Conservation (phyloP, 306 rosid genomes). For the Nissolia schottii region DNA sequence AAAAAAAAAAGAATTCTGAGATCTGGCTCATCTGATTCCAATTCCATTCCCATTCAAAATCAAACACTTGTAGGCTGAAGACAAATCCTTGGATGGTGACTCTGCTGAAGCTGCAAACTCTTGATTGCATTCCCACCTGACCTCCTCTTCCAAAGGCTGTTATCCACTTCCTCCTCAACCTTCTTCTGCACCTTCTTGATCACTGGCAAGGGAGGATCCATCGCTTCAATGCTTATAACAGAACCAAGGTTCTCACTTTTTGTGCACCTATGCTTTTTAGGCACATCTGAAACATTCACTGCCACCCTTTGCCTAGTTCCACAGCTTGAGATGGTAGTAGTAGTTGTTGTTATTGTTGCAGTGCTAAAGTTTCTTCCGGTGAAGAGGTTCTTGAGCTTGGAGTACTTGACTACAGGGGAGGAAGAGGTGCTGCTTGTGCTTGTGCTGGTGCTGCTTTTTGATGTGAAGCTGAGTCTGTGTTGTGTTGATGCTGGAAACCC, state of each 20-base stretch:
- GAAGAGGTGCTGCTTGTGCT: constrained; percentile 1
- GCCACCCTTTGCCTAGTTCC: constrained; percentile 25
- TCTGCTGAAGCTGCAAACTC: constrained; percentile 59
- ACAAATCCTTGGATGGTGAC: constrained; percentile 38
- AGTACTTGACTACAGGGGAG: constrained; percentile 42
- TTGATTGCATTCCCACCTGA: constrained; percentile 45
- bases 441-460: constrained; percentile 15
- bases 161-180: constrained; percentile 17
- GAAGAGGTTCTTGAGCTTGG: constrained; percentile 71
- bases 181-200: constrained; percentile 31
- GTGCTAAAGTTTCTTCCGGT: constrained; percentile 48
- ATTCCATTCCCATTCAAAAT: background rate
- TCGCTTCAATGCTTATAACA: constrained; percentile 34
- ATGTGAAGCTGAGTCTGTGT: constrained; percentile 27
- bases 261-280: background rate
- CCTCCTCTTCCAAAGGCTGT: constrained; percentile 77
- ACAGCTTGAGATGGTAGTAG: background rate
- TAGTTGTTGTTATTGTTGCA: constrained; percentile 26
- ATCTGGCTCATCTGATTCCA: constrained; percentile 13
- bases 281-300: background rate
- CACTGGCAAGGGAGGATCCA: constrained; percentile 84
- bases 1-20: background rate
- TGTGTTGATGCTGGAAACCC: constrained; percentile 43
- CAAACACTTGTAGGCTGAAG: constrained; percentile 60
- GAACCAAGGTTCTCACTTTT: constrained; percentile 25